Percentiles rank a stretch among this genome's conserved stretches.
Evolutionary conservation across 2,329 filamentous ascomycete genomes (phyloP).

Genomic region (Coleophoma cylindrospora): DNA sequence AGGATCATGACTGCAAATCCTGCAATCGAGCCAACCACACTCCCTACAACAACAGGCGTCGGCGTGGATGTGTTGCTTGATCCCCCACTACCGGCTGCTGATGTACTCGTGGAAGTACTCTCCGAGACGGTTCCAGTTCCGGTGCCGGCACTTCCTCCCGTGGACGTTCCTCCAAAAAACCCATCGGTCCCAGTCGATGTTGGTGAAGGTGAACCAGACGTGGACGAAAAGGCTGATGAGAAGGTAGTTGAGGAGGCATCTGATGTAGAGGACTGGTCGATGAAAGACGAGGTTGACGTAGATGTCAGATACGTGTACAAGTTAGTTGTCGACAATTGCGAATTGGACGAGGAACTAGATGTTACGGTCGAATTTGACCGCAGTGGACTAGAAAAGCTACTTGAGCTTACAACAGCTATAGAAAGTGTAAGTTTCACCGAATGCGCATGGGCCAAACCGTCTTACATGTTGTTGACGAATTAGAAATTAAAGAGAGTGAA

Average conservation of each 20-base stretch:
- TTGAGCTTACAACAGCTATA: slow-evolving; percentile 24
- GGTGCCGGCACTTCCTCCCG: slow-evolving; percentile 3
- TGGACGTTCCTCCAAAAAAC: neutral
- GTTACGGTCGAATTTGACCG: neutral
- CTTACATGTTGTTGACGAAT: slow-evolving; percentile 23
- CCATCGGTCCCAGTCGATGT: slow-evolving; percentile 4
- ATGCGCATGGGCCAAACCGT: too few relatives aligned
- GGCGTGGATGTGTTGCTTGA: slow-evolving; percentile 8
- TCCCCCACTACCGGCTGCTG: slow-evolving; percentile 10
- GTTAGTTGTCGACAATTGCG: slow-evolving; percentile 6
- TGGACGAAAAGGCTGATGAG: slow-evolving; percentile 2
- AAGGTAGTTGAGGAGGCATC: neutral
- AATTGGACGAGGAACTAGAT: slow-evolving; percentile 9
- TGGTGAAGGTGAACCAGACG: slow-evolving; percentile 2
- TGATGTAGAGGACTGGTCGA: slow-evolving; percentile 3
- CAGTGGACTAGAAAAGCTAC: slow-evolving; percentile 7
- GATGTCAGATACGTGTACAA: slow-evolving; percentile 1
- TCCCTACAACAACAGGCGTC: slow-evolving; percentile 23
- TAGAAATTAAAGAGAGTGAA: slow-evolving; percentile 20
- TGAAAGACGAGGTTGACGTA: slow-evolving; percentile 1
- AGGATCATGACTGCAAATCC: slow-evolving; percentile 52
- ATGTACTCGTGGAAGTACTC: slow-evolving; percentile 11
- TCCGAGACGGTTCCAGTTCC: slow-evolving; percentile 6
- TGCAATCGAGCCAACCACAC: slow-evolving; percentile 46
- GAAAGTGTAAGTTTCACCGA: too few relatives aligned